Percentiles rank a stretch among this genome's conserved stretches.
phyloP scores from a whole-genome alignment of 805 yeast species.

The Kodamaea hsintzibuensis region DNA sequence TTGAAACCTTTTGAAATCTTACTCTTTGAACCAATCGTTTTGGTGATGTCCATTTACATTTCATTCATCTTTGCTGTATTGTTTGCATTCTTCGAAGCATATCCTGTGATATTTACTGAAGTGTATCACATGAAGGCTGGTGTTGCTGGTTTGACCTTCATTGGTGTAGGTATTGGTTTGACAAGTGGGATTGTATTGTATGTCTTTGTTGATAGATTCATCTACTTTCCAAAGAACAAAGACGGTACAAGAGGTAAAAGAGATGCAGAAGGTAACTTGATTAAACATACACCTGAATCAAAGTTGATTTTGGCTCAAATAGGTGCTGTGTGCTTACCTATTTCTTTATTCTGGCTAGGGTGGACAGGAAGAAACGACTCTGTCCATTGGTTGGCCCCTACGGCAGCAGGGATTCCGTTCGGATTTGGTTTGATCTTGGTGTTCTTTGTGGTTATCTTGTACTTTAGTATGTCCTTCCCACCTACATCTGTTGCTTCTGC shows the following conservation, averaged over 20 bases:
- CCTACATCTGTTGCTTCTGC: conserved; percentile 83
- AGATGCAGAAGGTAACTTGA: conserved; percentile 55
- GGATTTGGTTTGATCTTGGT: conserved; percentile 74
- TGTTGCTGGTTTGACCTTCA: conserved; percentile 65
- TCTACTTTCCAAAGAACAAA: conserved; percentile 55
- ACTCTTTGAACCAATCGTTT: conserved; percentile 70
- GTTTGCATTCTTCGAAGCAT: conserved; percentile 80
- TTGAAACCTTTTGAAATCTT: conserved; percentile 70
- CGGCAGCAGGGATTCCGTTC: conserved; percentile 74
- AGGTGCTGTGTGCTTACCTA: conserved; percentile 67
- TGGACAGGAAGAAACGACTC: conserved; percentile 60
- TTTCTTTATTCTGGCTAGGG: conserved; percentile 76
- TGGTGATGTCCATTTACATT: conserved; percentile 65
- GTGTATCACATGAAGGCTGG: conserved; percentile 60
- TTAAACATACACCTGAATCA: conserved; percentile 60
- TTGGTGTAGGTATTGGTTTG: conserved; percentile 72
- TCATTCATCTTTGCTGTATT: conserved; percentile 77
- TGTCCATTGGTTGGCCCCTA: conserved; percentile 78
- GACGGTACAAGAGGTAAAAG: conserved; percentile 61
- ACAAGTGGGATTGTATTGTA: conserved; percentile 54
- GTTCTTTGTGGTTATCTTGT: conserved; percentile 68
- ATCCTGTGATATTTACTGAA: conserved; percentile 70
- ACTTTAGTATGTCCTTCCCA: conserved; percentile 71
- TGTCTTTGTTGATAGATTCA: conserved; percentile 46
- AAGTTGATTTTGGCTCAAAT: conserved; percentile 61